Evolutionary conservation across 495 filamentous ascomycete species (phyloP).

Genomic region (Aspergillus panamensis): DNA sequence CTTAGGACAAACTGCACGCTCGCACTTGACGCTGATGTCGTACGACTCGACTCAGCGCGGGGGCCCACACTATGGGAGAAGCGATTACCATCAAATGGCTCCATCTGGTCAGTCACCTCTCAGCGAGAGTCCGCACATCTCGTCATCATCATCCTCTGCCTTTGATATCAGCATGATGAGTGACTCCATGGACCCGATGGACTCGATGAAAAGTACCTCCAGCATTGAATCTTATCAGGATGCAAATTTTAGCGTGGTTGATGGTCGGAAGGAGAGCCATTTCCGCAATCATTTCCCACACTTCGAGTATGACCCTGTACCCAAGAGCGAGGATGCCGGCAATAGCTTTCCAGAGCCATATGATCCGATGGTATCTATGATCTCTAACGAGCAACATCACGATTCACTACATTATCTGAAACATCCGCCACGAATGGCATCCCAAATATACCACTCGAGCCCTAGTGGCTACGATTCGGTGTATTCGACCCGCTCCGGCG

Average conservation of each 20-base stretch:
- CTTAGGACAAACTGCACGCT: conserved; percentile 33
- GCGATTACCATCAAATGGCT: conserved; percentile 37
- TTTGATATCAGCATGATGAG: conserved; percentile 39
- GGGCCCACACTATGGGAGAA: conserved; percentile 33
- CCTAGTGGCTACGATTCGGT: conserved; percentile 35
- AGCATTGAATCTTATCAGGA: conserved; percentile 40
- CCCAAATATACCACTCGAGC: conserved; percentile 21
- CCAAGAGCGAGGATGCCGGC: conserved; percentile 21
- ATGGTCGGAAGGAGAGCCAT: conserved; percentile 25
- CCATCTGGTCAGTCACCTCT: conserved; percentile 38
- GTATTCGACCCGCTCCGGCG: conserved; percentile 26
- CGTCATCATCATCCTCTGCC: conserved; percentile 42
- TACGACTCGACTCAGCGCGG: conserved; percentile 38
- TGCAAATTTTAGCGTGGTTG: conserved; percentile 25
- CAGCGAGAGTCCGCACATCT: conserved; percentile 42
- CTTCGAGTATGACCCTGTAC: conserved; percentile 26
- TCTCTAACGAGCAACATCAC: conserved; percentile 22
- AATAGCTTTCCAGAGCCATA: conserved; percentile 23
- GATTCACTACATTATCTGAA: conserved; percentile 25
- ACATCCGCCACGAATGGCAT: conserved; percentile 18
- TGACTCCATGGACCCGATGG: conserved; percentile 44
- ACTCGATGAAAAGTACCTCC: conserved; percentile 35
- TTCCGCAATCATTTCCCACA: conserved; percentile 22
- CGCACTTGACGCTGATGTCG: conserved; percentile 35
- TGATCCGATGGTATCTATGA: conserved; percentile 28